A percentile compares a stretch with the other conserved stretches of the same genome.
Evolutionary conservation across 2,329 filamentous ascomycete species (phyloP).

Genomic region (Chaetomium globosum): DNA sequence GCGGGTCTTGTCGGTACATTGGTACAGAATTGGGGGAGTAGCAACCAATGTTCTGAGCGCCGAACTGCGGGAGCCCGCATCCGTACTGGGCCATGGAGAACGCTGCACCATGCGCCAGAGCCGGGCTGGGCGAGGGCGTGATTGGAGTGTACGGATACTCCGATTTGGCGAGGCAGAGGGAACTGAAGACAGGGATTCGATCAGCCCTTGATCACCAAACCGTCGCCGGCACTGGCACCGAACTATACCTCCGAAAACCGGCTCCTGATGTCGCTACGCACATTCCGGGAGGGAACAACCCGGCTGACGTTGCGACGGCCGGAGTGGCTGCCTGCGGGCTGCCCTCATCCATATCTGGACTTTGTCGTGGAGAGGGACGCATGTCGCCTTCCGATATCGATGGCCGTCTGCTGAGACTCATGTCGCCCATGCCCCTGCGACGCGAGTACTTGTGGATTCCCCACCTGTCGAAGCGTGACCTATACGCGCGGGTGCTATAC

Average conservation of each 20-base stretch:
- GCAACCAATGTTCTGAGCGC: constrained; percentile 9
- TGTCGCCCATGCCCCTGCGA: constrained; percentile 28
- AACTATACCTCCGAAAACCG: constrained; percentile 17
- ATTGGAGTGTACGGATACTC: constrained; percentile 16
- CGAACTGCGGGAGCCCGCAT: constrained; percentile 4
- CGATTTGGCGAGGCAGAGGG: constrained; percentile 14
- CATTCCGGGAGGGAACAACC: not conserved
- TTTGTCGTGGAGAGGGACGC: constrained; percentile 17
- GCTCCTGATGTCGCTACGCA: not conserved
- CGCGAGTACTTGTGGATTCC: constrained; percentile 52
- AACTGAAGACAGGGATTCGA: not conserved
- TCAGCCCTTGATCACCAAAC: constrained; percentile 9
- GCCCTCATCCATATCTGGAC: constrained; percentile 14
- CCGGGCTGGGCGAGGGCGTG: constrained; percentile 14
- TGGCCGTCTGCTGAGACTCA: constrained; percentile 7
- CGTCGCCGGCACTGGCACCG: not conserved
- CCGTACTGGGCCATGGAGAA: constrained; percentile 20
- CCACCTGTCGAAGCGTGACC: constrained; percentile 53
- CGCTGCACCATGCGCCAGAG: not conserved
- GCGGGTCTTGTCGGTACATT: constrained; percentile 11
- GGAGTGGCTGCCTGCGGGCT: constrained; percentile 23
- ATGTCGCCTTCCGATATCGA: constrained; percentile 19
- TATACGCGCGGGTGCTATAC: constrained; percentile 48
- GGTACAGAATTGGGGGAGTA: constrained; percentile 18
- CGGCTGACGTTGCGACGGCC: constrained; percentile 6